Evolutionary conservation across 495 filamentous ascomycete species (phyloP), one percentile per base, ranked within the genome.

Genomic region (Stereocaulon alpinum): DNA sequence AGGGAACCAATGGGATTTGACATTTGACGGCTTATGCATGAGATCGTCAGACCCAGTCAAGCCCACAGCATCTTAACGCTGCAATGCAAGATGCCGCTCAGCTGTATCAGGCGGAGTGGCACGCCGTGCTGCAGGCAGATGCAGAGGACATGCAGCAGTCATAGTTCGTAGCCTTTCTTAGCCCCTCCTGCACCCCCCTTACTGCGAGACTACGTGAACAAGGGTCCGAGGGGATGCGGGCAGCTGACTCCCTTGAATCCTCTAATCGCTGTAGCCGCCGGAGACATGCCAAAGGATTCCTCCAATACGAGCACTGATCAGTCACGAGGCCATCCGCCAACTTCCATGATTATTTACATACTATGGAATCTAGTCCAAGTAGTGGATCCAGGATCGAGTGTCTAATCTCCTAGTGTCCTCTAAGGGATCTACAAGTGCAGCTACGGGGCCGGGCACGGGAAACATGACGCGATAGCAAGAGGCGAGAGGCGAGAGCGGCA

Each of bases 71-170:
- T 43, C 57, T 24, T 59, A 63, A 40, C 50, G 57, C 48, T 63
- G 58, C 62, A 63, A 63, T 63, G 62, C 62, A 56, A 60, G 62
- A 63, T 63, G 57, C 62, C 62, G 62, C 52, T 49, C 47, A 45
- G 34, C 45, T 63, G 62, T 45, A 57, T 61, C 52, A 54, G 40
- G 34, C 53, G 53, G 58, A 64, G 14, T 59, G 57, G 49, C 48
- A 59, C 49, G 48, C 57, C 40, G 48, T 27, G 27, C 51, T 59
- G 57, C 57, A 59, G 57, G 57, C 57, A 44, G 40, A 49, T 41
- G 47, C 57, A 59, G 57, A 59, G 3, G 24, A 59, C 57, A 48
- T 59, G 57, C 57, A 59, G 34, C 7, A 24, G 7, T 37, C 34
- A 12, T 37, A 37, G 48, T 59, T 59, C 57, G 41, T 34, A 53